Conservation (phyloP, 2,329 filamentous ascomycete species). For the Madurella mycetomatis region DNA sequence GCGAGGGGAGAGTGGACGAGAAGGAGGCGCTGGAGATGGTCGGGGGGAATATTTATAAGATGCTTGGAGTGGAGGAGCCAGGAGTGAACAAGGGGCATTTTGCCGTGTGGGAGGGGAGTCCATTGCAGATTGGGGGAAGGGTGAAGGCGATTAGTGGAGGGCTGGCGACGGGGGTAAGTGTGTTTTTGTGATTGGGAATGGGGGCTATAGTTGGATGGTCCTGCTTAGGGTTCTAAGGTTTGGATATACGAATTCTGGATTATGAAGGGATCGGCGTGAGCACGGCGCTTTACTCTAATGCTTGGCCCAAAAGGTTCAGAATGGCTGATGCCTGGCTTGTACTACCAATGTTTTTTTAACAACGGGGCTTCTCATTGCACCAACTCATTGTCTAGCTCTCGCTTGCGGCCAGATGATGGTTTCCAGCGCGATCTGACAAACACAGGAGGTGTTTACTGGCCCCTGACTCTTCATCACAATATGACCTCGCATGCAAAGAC, state of each 20-base stretch:
- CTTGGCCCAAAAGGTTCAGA: no score
- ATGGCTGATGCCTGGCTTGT: no score
- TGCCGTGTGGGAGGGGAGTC: conserved; percentile 59
- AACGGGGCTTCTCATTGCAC: no score
- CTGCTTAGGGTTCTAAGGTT: background rate
- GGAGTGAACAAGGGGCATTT: conserved; percentile 44
- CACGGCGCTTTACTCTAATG: no score
- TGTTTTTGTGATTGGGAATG: background rate
- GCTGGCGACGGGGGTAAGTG: conserved; percentile 18
- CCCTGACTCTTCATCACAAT: no score
- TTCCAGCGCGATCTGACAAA: no score
- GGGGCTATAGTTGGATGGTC: background rate
- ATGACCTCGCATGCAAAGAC: no score
- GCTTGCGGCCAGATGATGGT: no score
- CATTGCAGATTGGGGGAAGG: conserved; percentile 54
- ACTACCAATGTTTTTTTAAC: no score
- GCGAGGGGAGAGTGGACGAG: conserved; percentile 50
- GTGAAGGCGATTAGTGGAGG: conserved; percentile 52
- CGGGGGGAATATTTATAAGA: conserved; percentile 52
- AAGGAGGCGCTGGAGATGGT: conserved; percentile 54
- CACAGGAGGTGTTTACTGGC: no score
- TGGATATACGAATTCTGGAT: background rate
- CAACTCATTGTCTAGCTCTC: no score
- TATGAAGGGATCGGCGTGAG: no score
- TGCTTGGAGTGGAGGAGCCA: conserved; percentile 46